Percentiles rank a stretch among this genome's conserved stretches.
Evolutionary conservation across 352 stramenopile genomes (phyloP).

Genomic region (Globisporangium alternatum): DNA sequence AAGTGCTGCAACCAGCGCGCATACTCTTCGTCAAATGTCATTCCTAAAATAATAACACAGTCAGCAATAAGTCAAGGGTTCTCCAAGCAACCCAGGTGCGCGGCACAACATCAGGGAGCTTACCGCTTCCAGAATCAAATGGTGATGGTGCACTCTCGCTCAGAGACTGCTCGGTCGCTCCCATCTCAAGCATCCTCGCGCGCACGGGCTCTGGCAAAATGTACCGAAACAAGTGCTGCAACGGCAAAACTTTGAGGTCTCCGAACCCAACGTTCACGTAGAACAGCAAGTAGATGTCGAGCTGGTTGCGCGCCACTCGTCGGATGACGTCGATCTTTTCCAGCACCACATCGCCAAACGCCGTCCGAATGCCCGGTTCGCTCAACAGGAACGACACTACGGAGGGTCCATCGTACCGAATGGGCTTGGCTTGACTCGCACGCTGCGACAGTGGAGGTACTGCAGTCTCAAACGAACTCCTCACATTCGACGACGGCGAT

Average conservation of each 20-base stretch:
- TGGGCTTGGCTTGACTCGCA: constrained; percentile 34
- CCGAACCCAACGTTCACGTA: constrained; percentile 58
- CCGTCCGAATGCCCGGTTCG: constrained; percentile 61
- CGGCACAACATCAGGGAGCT: background rate
- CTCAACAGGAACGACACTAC: constrained; percentile 67
- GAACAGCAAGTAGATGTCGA: constrained; percentile 80
- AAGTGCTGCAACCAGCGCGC: constrained; percentile 83
- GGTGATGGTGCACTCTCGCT: constrained; percentile 60
- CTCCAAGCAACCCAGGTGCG: background rate
- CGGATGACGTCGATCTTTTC: constrained; percentile 83
- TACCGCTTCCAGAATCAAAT: constrained; percentile 55
- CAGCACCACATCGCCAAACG: constrained; percentile 77
- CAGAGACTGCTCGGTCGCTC: constrained; percentile 65
- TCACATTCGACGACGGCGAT: constrained; percentile 1
- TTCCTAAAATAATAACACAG: constrained; percentile 21
- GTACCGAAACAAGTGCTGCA: constrained; percentile 79
- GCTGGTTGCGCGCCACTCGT: constrained; percentile 36
- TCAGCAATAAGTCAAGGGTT: background rate
- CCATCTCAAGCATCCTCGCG: constrained; percentile 65
- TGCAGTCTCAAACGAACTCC: constrained; percentile 15
- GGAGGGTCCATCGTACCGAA: constrained; percentile 66
- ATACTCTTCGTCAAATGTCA: constrained; percentile 87
- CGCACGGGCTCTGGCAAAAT: constrained; percentile 56
- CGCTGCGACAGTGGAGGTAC: constrained; percentile 10
- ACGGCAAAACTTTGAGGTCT: constrained; percentile 54